Evolutionary conservation across 2,329 filamentous ascomycete species (phyloP).

Genomic region (Cadophora malorum): DNA sequence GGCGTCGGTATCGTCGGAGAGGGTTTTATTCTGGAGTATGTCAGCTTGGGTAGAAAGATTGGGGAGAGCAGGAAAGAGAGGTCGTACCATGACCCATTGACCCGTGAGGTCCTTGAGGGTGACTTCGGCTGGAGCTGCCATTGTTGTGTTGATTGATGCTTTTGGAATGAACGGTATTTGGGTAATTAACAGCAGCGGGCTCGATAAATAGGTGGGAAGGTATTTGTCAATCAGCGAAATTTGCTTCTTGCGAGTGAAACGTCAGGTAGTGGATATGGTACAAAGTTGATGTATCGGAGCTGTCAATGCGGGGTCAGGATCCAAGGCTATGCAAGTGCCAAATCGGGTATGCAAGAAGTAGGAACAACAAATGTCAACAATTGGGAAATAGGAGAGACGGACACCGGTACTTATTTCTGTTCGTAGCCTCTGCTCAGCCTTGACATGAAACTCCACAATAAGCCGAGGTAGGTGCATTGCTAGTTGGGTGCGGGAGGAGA

Average conservation of each 20-base stretch:
- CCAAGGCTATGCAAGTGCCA: neutral
- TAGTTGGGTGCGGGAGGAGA: neutral
- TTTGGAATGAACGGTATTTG: neutral
- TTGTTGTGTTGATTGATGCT: conserved; percentile 39
- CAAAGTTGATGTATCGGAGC: neutral
- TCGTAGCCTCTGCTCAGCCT: neutral
- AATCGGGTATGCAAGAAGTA: neutral
- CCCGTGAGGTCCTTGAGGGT: conserved; percentile 60
- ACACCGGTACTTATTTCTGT: conserved; percentile 7
- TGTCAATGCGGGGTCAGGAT: neutral
- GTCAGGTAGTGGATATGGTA: neutral
- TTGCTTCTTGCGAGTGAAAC: neutral
- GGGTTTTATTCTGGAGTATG: conserved; percentile 59
- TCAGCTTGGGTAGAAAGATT: conserved; percentile 12
- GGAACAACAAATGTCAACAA: neutral
- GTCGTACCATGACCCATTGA: conserved; percentile 57
- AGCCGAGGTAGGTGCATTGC: neutral
- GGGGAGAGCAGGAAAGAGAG: neutral
- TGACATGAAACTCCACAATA: neutral
- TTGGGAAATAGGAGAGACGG: neutral
- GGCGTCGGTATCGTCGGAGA: conserved; percentile 63
- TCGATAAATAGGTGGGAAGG: neutral
- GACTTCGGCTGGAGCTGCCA: conserved; percentile 61
- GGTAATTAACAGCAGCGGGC: neutral
- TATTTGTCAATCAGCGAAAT: neutral